Evolutionary conservation across 2,329 filamentous ascomycete species (phyloP).

Genomic region (Colletotrichum brevisporum): DNA sequence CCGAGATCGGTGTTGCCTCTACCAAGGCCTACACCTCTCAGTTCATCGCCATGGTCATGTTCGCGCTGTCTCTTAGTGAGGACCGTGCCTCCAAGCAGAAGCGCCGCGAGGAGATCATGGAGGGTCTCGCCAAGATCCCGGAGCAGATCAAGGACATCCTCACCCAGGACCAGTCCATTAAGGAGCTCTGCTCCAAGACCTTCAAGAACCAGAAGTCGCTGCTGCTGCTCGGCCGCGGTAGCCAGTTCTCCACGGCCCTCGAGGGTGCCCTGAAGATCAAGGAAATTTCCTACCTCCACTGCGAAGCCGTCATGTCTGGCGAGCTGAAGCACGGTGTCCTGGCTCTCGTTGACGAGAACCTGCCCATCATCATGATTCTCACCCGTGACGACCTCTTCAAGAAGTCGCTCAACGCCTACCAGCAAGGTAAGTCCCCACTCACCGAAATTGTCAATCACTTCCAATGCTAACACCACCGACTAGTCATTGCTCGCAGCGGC

Average conservation of each 20-base stretch:
- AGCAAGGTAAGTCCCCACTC: conserved; percentile 78
- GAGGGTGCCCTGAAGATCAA: conserved; percentile 99
- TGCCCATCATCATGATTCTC: conserved; percentile 99
- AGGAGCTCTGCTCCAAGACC: conserved; percentile 90
- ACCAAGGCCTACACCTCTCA: conserved; percentile 99
- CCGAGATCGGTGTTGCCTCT: conserved; percentile 98
- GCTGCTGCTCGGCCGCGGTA: conserved; percentile 92
- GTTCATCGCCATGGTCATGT: conserved; percentile 99
- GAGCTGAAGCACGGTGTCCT: conserved; percentile 99
- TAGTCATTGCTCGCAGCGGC: conserved; percentile 94
- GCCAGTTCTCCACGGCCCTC: conserved; percentile 96
- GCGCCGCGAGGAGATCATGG: conserved; percentile 95
- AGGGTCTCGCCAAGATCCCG: conserved; percentile 89
- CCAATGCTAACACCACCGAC: conserved; percentile 3
- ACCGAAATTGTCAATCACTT: not conserved
- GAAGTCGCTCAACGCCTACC: conserved; percentile 99
- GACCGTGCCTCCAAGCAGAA: conserved; percentile 95
- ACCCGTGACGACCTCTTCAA: conserved; percentile 96
- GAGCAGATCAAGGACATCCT: conserved; percentile 93
- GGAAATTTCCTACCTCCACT: conserved; percentile 99
- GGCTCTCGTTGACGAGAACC: conserved; percentile 96
- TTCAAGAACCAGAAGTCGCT: conserved; percentile 99
- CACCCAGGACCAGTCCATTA: conserved; percentile 92
- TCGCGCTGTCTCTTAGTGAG: conserved; percentile 94
- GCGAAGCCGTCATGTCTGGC: conserved; percentile 99